phyloP scores from a whole-genome alignment of 495 filamentous ascomycete genomes.

The Apiosordaria backusii region DNA sequence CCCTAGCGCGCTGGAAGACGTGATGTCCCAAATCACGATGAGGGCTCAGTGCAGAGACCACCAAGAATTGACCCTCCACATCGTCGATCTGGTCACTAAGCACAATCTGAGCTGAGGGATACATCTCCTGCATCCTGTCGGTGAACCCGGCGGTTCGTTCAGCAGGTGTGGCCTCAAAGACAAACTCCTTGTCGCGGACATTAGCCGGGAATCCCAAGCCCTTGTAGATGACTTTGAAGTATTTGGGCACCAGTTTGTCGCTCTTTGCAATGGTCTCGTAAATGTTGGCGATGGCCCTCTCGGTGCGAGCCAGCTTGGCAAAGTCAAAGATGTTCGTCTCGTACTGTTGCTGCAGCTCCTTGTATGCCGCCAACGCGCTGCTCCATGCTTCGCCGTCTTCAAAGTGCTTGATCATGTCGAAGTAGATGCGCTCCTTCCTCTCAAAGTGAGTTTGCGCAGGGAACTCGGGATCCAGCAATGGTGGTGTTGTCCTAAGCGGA shows the following conservation, averaged over 20 bases:
- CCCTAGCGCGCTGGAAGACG: constrained; percentile 82
- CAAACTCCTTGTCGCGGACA: constrained; percentile 85
- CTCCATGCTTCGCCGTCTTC: constrained; percentile 93
- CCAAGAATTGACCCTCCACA: constrained; percentile 85
- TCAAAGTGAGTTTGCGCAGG: constrained; percentile 88
- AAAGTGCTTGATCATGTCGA: constrained; percentile 89
- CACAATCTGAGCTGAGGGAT: constrained; percentile 82
- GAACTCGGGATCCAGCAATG: constrained; percentile 68
- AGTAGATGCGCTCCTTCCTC: constrained; percentile 86
- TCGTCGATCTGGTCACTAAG: constrained; percentile 68
- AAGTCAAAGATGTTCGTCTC: constrained; percentile 88
- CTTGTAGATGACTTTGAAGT: constrained; percentile 89
- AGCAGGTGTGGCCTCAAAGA: constrained; percentile 75
- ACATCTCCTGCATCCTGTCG: constrained; percentile 87
- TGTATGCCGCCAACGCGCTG: constrained; percentile 83
- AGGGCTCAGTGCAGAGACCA: constrained; percentile 73
- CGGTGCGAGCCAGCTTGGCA: constrained; percentile 79
- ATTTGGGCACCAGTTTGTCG: constrained; percentile 71
- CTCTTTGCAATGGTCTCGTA: constrained; percentile 84
- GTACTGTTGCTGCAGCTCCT: constrained; percentile 86
- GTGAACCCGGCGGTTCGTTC: constrained; percentile 81
- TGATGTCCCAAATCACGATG: constrained; percentile 79
- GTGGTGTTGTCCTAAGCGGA: constrained; percentile 60
- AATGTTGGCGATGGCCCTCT: constrained; percentile 89
- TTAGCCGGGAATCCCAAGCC: constrained; percentile 83